phyloP scores from a whole-genome alignment of 2,329 filamentous ascomycete genomes.

The Aureobasidium sp. region DNA sequence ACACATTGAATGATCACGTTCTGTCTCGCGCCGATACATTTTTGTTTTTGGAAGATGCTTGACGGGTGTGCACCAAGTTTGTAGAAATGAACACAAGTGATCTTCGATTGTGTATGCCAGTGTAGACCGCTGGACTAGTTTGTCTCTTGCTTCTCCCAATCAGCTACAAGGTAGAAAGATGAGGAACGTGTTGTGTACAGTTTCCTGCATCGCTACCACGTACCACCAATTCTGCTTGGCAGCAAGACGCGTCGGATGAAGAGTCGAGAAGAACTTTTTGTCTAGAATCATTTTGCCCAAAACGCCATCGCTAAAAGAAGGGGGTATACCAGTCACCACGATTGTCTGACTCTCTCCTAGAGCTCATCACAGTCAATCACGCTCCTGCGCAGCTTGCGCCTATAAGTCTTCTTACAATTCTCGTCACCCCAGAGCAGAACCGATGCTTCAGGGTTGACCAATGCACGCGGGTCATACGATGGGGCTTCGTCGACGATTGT shows the following conservation, averaged over 20 bases:
- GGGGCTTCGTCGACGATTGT: constrained; percentile 82
- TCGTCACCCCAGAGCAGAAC: constrained; percentile 77
- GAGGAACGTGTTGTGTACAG: not conserved
- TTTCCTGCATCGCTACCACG: not conserved
- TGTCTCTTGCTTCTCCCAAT: too few relatives aligned
- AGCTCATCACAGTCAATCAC: constrained; percentile 45
- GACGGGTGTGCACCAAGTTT: too few relatives aligned
- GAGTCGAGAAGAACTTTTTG: not conserved
- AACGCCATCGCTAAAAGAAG: constrained; percentile 10
- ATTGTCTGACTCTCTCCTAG: not conserved
- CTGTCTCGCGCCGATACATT: too few relatives aligned
- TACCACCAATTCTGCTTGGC: not conserved
- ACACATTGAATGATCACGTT: too few relatives aligned
- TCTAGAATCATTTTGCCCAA: not conserved
- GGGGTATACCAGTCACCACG: not conserved
- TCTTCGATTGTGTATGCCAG: too few relatives aligned
- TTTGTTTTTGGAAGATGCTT: too few relatives aligned
- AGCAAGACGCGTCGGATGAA: not conserved
- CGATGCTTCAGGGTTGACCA: constrained; percentile 79
- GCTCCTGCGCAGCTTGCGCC: constrained; percentile 68
- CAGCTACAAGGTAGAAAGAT: not conserved
- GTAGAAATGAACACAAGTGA: too few relatives aligned
- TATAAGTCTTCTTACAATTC: constrained; percentile 78
- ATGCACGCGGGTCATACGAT: constrained; percentile 81
- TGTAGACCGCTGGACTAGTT: too few relatives aligned